Evolutionary conservation across 495 filamentous ascomycete genomes (phyloP).

Genomic region (Haplographium delicatum): DNA sequence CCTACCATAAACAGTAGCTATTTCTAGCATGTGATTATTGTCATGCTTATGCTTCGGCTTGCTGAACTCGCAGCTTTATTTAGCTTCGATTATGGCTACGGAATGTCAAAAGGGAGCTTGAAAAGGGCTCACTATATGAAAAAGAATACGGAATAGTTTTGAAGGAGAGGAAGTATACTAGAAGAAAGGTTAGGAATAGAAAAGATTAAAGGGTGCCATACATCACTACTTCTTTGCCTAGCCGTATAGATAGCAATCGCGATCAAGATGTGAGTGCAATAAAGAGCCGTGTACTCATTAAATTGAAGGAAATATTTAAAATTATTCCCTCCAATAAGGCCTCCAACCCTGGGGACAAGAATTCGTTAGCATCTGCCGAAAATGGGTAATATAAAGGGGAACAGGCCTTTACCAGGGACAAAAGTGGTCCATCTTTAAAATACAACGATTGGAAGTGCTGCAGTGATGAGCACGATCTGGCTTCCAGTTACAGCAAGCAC

Average conservation of each 20-base stretch:
- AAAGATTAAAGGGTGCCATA: neutral
- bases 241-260: slow-evolving; percentile 49
- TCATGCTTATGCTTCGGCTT: too few species aligned
- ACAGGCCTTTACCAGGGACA: slow-evolving; percentile 80
- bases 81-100: too few species aligned
- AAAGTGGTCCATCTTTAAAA: slow-evolving; percentile 88
- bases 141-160: too few species aligned
- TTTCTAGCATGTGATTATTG: too few species aligned
- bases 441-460: slow-evolving; percentile 72
- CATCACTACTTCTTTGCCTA: slow-evolving; percentile 13
- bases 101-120: too few species aligned
- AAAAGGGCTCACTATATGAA: too few species aligned
- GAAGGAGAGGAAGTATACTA: too few species aligned
- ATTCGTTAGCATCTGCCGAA: neutral
- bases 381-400: slow-evolving; percentile 7
- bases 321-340: slow-evolving; percentile 73
- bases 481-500: slow-evolving; percentile 74
- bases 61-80: too few species aligned
- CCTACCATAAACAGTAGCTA: too few species aligned
- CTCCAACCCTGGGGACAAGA: slow-evolving; percentile 68
- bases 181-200: too few species aligned
- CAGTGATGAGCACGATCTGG: slow-evolving; percentile 82
- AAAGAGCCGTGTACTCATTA: slow-evolving; percentile 61
- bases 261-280: slow-evolving; percentile 59
- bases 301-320: slow-evolving; percentile 93